Evolutionary conservation across 192 early-diverging fungal genomes (phyloP), one percentile per base, ranked within the genome.

Genomic region (Spizellomyces punctatus): DNA sequence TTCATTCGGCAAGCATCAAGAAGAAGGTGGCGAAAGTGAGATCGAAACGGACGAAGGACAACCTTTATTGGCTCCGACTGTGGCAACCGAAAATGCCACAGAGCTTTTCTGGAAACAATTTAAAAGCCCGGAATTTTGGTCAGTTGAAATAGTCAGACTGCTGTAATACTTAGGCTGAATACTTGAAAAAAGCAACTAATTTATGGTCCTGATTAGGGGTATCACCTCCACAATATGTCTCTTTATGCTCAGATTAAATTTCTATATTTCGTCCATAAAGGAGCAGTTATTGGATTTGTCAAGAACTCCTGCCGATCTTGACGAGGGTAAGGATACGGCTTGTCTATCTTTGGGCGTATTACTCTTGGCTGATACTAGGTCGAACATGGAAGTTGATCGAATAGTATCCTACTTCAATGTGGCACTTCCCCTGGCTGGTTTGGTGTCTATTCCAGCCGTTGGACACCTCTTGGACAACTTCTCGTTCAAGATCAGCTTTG

Each of bases 331-430:
- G 57, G 21, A 41, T 58, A 55, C 0, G 1, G 52, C 52, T 55
- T 0, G 16, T 19, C 52, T 55, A 19, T 19, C 52, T 63, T 63
- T 7, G 27, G 27, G 27, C 27, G 27, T 36, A 36, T 36, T 36
- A 36, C 27, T 36, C 0, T 36, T 59, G 36, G 10, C 49, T 52
- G 16, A 52, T 47, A 52, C 10, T 22, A 41, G 36, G 6, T 17
- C 17, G 17, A 17, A 62, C 14, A 6, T 16, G 41, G 14, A 62
- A 41, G 36, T 27, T n/a, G 6, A 67, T 10, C 12, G 16, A n/a
- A 16, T 67, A 12, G 19, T 67, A 22, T 58, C 52, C 6, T 71
- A 58, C 58, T 71, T 71, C 69, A 71, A 71, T 16, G 46, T 71
- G 8, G 69, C 69, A 10, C 27, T 71, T n/a, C 69, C 69, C 16